phyloP scores from a whole-genome alignment of 176 grass and related monocot species.

The Rhynchospora tenuis region DNA sequence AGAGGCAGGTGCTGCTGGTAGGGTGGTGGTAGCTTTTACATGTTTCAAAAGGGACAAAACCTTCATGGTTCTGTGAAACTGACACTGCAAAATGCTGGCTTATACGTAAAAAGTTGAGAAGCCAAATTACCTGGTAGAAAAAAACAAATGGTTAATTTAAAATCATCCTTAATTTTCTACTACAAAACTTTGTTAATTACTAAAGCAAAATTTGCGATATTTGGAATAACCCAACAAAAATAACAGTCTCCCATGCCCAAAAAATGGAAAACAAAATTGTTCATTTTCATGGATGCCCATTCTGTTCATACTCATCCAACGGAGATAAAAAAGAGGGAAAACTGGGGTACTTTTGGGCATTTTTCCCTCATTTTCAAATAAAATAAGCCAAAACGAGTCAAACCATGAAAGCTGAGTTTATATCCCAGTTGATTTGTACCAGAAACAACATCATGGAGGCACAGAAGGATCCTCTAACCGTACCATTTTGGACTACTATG shows the following conservation, averaged over 20 bases:
- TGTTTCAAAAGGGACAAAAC: neutral
- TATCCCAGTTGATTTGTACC: neutral
- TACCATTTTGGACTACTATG: neutral
- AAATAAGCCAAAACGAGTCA: too few relatives aligned
- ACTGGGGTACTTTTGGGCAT: too few relatives aligned
- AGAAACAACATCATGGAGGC: neutral
- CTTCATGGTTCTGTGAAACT: constrained; percentile 10
- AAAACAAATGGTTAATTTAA: neutral
- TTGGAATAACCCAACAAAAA: neutral
- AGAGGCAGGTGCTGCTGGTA: neutral
- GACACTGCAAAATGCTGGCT: neutral
- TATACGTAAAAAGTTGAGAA: neutral
- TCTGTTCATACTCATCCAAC: too few relatives aligned
- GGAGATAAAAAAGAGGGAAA: too few relatives aligned
- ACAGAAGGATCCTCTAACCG: neutral
- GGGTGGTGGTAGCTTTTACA: neutral
- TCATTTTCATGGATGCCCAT: neutral
- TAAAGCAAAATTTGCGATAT: too few relatives aligned
- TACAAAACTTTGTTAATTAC: neutral
- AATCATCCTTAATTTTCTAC: neutral
- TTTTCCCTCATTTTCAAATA: too few relatives aligned
- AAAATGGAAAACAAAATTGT: neutral
- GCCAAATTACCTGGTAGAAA: neutral
- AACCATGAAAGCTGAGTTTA: neutral
- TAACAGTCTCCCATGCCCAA: neutral